Percentiles rank a stretch among this genome's conserved stretches.
phyloP scores from a whole-genome alignment of 768 basidiomycete genomes.

The Suillus tomentosus region DNA sequence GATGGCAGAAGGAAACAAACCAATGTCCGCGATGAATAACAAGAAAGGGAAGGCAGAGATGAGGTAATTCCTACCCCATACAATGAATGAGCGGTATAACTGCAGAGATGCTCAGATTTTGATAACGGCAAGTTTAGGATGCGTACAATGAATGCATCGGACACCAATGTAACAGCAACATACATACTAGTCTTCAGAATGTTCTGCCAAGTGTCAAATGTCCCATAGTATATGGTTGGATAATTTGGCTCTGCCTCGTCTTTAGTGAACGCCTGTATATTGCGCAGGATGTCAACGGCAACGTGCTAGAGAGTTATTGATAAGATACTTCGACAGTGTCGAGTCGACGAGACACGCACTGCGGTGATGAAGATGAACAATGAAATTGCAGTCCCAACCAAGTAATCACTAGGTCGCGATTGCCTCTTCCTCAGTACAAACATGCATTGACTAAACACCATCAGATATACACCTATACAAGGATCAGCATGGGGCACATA shows the following conservation, averaged over 20 bases:
- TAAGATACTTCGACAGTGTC: not conserved
- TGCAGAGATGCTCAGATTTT: constrained; percentile 10
- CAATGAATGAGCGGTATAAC: constrained; percentile 27
- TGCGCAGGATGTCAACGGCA: constrained; percentile 25
- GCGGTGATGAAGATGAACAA: constrained; percentile 17
- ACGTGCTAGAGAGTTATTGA: constrained; percentile 23
- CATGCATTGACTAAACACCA: constrained; percentile 17
- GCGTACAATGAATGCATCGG: constrained; percentile 31
- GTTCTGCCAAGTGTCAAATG: constrained; percentile 22
- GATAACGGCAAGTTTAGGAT: not conserved
- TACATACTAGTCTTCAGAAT: constrained; percentile 28
- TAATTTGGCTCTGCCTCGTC: constrained; percentile 17
- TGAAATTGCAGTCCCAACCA: constrained; percentile 16
- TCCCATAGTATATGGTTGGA: constrained; percentile 22
- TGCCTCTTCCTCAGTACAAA: constrained; percentile 13
- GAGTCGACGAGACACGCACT: constrained; percentile 6
- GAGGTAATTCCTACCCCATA: constrained; percentile 26
- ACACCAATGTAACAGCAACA: constrained; percentile 26
- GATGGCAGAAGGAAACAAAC: constrained; percentile 14
- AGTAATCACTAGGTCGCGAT: constrained; percentile 17
- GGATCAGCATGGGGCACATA: not conserved
- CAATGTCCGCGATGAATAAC: constrained; percentile 31
- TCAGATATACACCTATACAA: constrained; percentile 13
- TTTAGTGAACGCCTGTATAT: constrained; percentile 26
- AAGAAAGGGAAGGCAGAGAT: constrained; percentile 23